Evolutionary conservation across 2,329 filamentous ascomycete species (phyloP), one percentile per base, ranked within the genome.

Genomic region (Chrysoporthe cubensis): DNA sequence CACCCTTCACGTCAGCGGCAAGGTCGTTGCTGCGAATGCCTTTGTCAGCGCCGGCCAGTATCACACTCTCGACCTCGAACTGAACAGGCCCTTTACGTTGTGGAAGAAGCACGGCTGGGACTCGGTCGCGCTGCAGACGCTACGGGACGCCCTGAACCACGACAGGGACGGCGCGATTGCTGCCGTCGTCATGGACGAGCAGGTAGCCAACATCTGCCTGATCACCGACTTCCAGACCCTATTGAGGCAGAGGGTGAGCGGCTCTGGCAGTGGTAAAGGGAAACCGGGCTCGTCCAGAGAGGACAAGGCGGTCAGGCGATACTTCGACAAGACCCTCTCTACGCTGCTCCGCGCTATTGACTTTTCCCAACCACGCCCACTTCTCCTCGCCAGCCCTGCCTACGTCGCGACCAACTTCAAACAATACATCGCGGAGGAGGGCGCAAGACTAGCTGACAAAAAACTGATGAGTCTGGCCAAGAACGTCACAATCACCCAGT

Each of bases 101-200:
- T 91, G 94, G 81, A 98, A 98, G 80, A 86, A 87, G 50, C 82
- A 88, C 9, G 90, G 94, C 54, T 99, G 96, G 96, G 96, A 99
- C 78, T 94, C 91, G 72, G 89, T 99, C 13, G 92, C 94, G 3
- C 82, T 91, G 60, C 89, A 92, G 68, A 90, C 92, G 58, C 85
- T 99, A 13, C 84, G 87, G 66, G 93, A 97, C 77, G 91, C 94
- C 0, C 85, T 95, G 16, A 90, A 92, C 73, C 88, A 92, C 72
- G 90, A 93, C 71, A 90, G 90, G 74, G 89, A 91, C 70, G 94
- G 93, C 0, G 91, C 95, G 70, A 86, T 97, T 21, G 93, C 94
- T 66, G 95, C 96, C 0, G 90, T 98, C 0, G 92, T 98, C 34
- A 95, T 99, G 91, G 92, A 97, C 74, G 95, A 98, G 74, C 91